Percentiles rank a stretch among this genome's conserved stretches.
Conservation (phyloP, 192 early-diverging fungal species). For the Haplosporangium gracile region DNA sequence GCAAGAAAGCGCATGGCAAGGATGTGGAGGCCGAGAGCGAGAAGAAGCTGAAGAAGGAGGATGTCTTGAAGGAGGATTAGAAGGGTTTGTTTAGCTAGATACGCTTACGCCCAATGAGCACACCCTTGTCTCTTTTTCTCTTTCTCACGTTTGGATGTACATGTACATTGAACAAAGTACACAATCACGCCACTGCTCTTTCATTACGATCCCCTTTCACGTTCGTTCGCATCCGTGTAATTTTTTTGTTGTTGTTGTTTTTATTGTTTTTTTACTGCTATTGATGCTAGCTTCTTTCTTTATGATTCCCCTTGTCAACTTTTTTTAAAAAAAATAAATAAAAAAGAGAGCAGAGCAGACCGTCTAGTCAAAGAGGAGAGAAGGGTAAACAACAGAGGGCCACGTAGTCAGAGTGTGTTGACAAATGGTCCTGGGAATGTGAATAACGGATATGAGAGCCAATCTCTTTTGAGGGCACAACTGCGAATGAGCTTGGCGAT, state of each 20-base stretch:
- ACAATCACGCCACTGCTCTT: background rate
- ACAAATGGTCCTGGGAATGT: background rate
- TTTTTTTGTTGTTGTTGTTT: background rate
- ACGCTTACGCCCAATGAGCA: background rate
- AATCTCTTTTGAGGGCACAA: background rate
- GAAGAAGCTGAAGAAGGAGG: constrained; percentile 61
- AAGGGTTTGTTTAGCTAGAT: background rate
- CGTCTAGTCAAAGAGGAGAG: background rate
- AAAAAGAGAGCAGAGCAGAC: background rate
- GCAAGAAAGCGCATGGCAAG: constrained; percentile 40
- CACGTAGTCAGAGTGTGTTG: background rate
- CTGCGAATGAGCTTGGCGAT: background rate
- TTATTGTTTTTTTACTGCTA: background rate
- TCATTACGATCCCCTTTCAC: background rate
- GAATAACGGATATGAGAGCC: background rate
- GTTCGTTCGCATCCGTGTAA: background rate
- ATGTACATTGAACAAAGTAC: background rate
- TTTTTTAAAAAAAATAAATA: background rate
- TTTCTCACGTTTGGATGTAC: background rate
- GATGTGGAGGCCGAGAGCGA: constrained; percentile 37
- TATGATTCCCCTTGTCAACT: background rate
- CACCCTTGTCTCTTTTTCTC: background rate
- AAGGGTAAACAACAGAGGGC: background rate
- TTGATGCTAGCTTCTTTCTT: background rate
- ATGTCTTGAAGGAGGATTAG: constrained; percentile 52